Percentiles rank a stretch among this genome's conserved stretches.
phyloP scores from a whole-genome alignment of 2,329 filamentous ascomycete genomes.

The Colletotrichum lini region DNA sequence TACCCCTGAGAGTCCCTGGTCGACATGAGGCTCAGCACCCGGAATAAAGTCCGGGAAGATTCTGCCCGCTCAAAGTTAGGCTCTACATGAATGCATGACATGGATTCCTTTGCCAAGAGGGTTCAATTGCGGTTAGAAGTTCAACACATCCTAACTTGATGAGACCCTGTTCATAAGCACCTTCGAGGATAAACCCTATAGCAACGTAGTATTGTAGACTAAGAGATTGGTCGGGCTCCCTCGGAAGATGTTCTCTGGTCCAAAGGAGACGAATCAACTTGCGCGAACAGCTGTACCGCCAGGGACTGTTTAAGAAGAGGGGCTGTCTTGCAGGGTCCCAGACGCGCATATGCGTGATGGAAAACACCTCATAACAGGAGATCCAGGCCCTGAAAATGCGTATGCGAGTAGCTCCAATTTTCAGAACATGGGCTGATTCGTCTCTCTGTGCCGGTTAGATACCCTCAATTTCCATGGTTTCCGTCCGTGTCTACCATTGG shows the following conservation, averaged over 20 bases:
- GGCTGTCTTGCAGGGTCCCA: not conserved
- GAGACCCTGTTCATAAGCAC: not conserved
- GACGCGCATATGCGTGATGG: slow-evolving; percentile 7
- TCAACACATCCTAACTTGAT: not conserved
- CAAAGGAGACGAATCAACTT: slow-evolving; percentile 15
- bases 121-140: not conserved
- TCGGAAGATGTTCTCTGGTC: slow-evolving; percentile 3
- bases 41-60: not conserved
- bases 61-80: too few relatives aligned
- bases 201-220: slow-evolving; percentile 7
- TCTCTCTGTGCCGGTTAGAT: not conserved
- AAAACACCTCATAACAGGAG: not conserved
- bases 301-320: slow-evolving; percentile 11
- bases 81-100: not conserved
- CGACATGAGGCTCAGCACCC: not conserved
- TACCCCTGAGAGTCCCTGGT: not conserved
- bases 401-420: slow-evolving; percentile 7
- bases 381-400: not conserved
- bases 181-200: slow-evolving; percentile 3
- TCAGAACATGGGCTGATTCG: not conserved
- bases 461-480: not conserved
- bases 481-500: too few relatives aligned
- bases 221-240: not conserved
- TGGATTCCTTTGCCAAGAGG: not conserved
- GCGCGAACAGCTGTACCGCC: not conserved